These are phyloP conservation scores for Mycena amicta DNA, from an alignment of 768 basidiomycete genomes.

Conservation along the genomic window DNA sequence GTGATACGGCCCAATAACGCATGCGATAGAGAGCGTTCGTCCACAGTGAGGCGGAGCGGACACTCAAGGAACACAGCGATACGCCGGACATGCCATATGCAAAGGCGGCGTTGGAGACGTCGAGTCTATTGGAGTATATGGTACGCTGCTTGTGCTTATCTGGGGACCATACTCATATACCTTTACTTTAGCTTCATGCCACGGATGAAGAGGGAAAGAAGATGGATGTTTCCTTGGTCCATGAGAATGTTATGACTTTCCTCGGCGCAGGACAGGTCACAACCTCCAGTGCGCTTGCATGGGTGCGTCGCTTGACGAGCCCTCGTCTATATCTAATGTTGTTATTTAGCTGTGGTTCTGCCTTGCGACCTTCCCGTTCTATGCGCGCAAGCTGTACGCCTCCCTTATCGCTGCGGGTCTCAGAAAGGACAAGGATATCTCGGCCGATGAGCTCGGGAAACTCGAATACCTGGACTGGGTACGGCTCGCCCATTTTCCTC, in stretches of 20 bases:
- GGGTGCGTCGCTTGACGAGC: slow-evolving; percentile 4
- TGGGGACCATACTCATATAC: background rate
- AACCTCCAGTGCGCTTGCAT: slow-evolving; percentile 12
- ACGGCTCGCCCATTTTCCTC: background rate
- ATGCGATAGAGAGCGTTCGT: background rate
- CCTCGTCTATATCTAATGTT: background rate
- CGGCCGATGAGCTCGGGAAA: slow-evolving; percentile 14
- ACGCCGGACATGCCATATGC: background rate
- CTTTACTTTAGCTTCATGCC: slow-evolving; percentile 9
- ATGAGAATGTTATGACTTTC: slow-evolving; percentile 16
- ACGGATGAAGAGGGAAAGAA: slow-evolving; percentile 19
- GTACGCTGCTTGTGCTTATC: background rate
- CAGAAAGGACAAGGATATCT: slow-evolving; percentile 10
- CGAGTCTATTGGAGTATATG: slow-evolving; percentile 18
- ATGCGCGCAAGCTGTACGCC: slow-evolving; percentile 15
- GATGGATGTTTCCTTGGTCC: slow-evolving; percentile 15
- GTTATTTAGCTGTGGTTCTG: slow-evolving; percentile 12
- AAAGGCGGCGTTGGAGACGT: slow-evolving; percentile 2
- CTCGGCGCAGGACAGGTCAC: slow-evolving; percentile 19
- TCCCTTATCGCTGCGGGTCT: slow-evolving; percentile 16
- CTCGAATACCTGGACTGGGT: slow-evolving; percentile 22
- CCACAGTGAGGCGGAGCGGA: background rate
- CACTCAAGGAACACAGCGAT: background rate
- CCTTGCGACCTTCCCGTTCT: slow-evolving; percentile 12
- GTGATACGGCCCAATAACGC: background rate